Evolutionary conservation across 345 rosid genomes (phyloP).

Genomic region (Lagerstroemia speciosa): DNA sequence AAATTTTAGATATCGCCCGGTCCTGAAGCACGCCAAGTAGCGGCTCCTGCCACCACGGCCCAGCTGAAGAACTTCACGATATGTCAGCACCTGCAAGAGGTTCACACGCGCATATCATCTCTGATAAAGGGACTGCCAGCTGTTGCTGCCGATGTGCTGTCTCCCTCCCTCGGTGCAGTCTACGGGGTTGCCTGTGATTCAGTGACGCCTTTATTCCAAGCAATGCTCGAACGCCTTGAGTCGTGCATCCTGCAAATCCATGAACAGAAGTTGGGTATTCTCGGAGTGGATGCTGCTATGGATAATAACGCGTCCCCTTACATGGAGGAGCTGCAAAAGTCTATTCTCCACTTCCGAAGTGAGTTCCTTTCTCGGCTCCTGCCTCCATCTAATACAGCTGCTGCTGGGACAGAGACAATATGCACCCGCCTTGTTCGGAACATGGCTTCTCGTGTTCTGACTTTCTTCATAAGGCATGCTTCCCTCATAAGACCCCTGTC

Average conservation of each 20-base stretch:
- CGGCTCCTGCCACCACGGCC: conserved; percentile 76
- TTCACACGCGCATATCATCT: conserved; percentile 64
- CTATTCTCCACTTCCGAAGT: conserved; percentile 74
- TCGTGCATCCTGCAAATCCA: conserved; percentile 90
- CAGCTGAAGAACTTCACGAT: conserved; percentile 82
- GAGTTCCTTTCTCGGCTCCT: conserved; percentile 81
- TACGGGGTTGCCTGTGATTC: conserved; percentile 88
- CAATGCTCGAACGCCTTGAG: conserved; percentile 84
- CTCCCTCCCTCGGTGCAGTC: conserved; percentile 62
- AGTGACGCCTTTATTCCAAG: conserved; percentile 80
- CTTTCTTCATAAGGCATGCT: conserved; percentile 84
- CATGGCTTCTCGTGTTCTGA: conserved; percentile 82
- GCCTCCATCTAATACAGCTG: conserved; percentile 49
- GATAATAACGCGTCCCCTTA: conserved; percentile 87
- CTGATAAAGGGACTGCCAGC: conserved; percentile 61
- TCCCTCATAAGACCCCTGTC: conserved; percentile 95
- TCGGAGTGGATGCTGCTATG: conserved; percentile 67
- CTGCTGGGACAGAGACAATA: conserved; percentile 64
- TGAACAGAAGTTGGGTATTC: conserved; percentile 71
- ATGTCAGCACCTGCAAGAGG: conserved; percentile 88
- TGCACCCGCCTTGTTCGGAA: conserved; percentile 86
- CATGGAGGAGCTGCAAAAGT: conserved; percentile 94
- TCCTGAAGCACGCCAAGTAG: conserved; percentile 84
- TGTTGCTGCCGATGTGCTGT: conserved; percentile 71
- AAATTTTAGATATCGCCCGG: conserved; percentile 86